A percentile compares a stretch with the other conserved stretches of the same genome.
Conservation (phyloP, 106 monocot genomes). For the Acorus gramineus region DNA sequence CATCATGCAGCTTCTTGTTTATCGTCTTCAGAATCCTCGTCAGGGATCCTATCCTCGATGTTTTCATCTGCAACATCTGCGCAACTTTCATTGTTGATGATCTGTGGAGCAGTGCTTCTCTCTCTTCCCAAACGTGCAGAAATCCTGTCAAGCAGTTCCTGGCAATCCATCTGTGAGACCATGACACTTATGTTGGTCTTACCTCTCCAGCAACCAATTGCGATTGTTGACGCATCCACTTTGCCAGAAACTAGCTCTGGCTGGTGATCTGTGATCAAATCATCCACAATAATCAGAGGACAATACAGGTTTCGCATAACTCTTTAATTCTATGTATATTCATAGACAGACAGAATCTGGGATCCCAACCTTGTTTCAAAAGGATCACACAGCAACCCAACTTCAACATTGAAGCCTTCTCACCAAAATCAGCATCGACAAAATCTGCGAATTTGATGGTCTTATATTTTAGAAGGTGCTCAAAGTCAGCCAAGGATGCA, state of each 20-base stretch:
- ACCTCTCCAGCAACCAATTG: slow-evolving; percentile 96
- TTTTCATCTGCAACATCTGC: no score
- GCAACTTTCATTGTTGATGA: no score
- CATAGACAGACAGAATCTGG: not conserved
- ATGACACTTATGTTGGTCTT: slow-evolving; percentile 76
- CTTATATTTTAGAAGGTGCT: slow-evolving; percentile 68
- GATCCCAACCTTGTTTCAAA: slow-evolving; percentile 48
- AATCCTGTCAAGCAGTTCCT: slow-evolving; percentile 70
- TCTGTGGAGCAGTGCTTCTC: not conserved
- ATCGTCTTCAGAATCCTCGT: no score
- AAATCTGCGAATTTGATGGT: slow-evolving; percentile 74
- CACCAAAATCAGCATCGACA: slow-evolving; percentile 47
- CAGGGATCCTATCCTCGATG: no score
- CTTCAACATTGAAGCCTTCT: slow-evolving; percentile 45
- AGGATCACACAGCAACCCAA: slow-evolving; percentile 79
- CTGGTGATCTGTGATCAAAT: slow-evolving; percentile 30
- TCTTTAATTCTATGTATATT: not conserved
- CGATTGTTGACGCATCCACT: slow-evolving; percentile 49
- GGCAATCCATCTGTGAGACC: slow-evolving; percentile 65
- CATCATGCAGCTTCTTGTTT: no score
- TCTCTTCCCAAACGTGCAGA: slow-evolving; percentile 29
- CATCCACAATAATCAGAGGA: not conserved
- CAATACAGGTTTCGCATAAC: not conserved
- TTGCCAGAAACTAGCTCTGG: not conserved
- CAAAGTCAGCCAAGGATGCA: slow-evolving; percentile 63